Percentiles rank a stretch among this genome's conserved stretches.
These are phyloP conservation scores for Eleusine coracana DNA, from an alignment of 176 grass and related monocot genomes.

Conservation along the genomic window DNA sequence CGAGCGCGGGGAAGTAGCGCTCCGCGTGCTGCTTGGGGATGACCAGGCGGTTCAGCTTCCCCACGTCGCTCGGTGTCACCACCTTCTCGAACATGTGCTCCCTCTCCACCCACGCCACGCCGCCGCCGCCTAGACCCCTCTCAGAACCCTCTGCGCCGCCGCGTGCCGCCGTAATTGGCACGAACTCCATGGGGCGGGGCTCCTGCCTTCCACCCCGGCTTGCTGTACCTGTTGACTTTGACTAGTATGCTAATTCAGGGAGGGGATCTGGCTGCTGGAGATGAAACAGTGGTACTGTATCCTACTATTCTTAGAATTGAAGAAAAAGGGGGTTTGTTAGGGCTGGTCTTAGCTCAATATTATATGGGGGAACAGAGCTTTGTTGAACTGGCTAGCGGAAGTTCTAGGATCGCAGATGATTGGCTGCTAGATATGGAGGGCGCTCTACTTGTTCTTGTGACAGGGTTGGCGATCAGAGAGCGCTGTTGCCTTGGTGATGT, in stretches of 20 bases:
- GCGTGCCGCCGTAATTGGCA: background rate
- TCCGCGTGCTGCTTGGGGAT: constrained; percentile 98
- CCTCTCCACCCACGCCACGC: constrained; percentile 56
- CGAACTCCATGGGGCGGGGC: constrained; percentile 49
- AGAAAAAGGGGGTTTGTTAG: constrained; percentile 12
- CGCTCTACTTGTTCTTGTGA: background rate
- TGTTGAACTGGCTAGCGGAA: constrained; percentile 9
- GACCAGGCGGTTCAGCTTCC: constrained; percentile 96
- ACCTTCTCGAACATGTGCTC: constrained; percentile 99
- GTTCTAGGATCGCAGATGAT: constrained; percentile 12
- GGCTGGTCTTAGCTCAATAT: constrained; percentile 34
- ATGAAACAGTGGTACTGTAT: constrained; percentile 36
- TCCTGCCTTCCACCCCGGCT: background rate
- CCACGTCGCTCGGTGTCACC: constrained; percentile 90
- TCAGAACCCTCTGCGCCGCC: background rate
- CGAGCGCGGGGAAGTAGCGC: constrained; percentile 72
- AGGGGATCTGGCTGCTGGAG: constrained; percentile 18
- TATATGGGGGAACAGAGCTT: constrained; percentile 22
- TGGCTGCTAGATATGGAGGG: constrained; percentile 24
- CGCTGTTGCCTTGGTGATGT: constrained; percentile 26
- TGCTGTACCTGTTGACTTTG: constrained; percentile 51
- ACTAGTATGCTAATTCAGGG: constrained; percentile 48
- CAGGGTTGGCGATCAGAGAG: constrained; percentile 24
- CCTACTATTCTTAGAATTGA: constrained; percentile 27
- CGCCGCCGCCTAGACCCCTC: constrained; percentile 12